Evolutionary conservation across 768 basidiomycete species (phyloP), one percentile per base, ranked within the genome.

Genomic region (Strobilomyces dryophilus): DNA sequence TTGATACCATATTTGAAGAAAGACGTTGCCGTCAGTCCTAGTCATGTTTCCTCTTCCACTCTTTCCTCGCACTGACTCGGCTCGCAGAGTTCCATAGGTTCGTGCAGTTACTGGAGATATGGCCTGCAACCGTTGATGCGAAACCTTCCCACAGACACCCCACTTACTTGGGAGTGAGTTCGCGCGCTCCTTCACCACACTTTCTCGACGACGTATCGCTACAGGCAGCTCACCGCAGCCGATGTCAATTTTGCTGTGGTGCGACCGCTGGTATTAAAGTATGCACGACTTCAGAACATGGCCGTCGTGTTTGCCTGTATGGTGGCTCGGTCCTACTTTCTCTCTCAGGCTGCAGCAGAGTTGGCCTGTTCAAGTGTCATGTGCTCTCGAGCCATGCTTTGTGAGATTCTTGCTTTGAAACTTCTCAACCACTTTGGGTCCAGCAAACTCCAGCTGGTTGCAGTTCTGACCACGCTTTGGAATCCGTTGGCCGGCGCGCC

Each of bases 401-500:
- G 92, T 70, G 92, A 97, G 66, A 81, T 97, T 15, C 70, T 97
- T 18, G 92, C 95, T 9, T 83, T 92, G 75, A 97, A 97, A 63
- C 79, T 95, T 21, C 76, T 94, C 11, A 81, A 79, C 20, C 77
- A 78, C 31, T 94, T 89, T 62, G 84, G 89, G 1, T 79, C 79
- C 5, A 81, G 84, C 60, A 80, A 88, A 63, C 79, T 93, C n/a
- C 82, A 87, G 52, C 77, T 94, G 18, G 80, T 72, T 18, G 83
- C 87, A 9, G 87, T 89, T 26, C 71, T 98, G 47, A 93, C 89
- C 0, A 85, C 83, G 0, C 81, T 79, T 52, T 97, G 91, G 88
- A 89, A 85, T 66, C 89, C 93, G 2, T 79, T 95, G 47, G 79
- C 87, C 32, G 91, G 92, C 2, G 89, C 89, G 4, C 76, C 84